These are phyloP conservation scores for Kazachstania taianensis DNA, from an alignment of 805 yeast genomes.

Conservation along the genomic window DNA sequence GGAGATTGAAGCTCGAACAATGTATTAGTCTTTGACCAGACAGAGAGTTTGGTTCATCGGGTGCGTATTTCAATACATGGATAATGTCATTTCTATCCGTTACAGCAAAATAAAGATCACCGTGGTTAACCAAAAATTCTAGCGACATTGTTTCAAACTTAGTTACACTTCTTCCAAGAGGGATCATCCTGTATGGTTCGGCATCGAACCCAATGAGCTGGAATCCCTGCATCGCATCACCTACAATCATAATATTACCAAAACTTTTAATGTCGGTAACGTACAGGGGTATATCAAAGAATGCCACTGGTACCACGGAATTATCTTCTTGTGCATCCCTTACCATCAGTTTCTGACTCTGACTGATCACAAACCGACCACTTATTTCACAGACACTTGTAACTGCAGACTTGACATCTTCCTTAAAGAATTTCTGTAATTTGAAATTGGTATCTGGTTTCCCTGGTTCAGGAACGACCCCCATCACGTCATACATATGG, in stretches of 20 bases:
- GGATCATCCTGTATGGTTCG: constrained; percentile 82
- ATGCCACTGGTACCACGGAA: constrained; percentile 86
- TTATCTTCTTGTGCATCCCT: constrained; percentile 81
- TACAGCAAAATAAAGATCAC: constrained; percentile 53
- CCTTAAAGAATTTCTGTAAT: constrained; percentile 61
- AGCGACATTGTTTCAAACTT: constrained; percentile 44
- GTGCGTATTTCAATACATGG: constrained; percentile 77
- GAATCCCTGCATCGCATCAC: constrained; percentile 63
- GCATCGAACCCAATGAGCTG: constrained; percentile 86
- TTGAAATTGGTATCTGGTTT: constrained; percentile 75
- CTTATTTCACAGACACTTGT: constrained; percentile 67
- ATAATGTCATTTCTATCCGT: constrained; percentile 60
- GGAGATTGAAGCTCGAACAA: constrained; percentile 59
- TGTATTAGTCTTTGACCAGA: constrained; percentile 70
- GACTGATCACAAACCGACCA: constrained; percentile 75
- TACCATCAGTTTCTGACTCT: constrained; percentile 71
- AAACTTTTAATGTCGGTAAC: constrained; percentile 72
- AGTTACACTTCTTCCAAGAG: constrained; percentile 64
- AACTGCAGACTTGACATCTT: constrained; percentile 75
- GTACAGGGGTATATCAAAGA: constrained; percentile 74
- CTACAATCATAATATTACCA: constrained; percentile 70
- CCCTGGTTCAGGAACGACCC: constrained; percentile 82
- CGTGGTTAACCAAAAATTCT: constrained; percentile 66
- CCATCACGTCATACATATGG: constrained; percentile 62
- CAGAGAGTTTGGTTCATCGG: constrained; percentile 76